phyloP scores from a whole-genome alignment of 2,329 filamentous ascomycete genomes.

The Phaeoacremonium minimum region DNA sequence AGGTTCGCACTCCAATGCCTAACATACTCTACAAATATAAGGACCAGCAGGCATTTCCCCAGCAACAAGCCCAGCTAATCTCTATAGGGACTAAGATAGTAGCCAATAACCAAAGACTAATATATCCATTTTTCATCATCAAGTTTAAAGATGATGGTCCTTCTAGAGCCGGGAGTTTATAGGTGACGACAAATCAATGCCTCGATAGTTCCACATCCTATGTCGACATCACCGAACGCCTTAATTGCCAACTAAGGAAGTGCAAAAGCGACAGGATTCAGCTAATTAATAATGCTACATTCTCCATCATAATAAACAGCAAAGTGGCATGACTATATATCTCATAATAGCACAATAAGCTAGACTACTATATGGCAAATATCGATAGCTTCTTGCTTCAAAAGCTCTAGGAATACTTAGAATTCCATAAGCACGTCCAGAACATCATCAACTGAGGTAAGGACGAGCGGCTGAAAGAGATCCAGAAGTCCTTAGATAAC shows the following conservation, averaged over 20 bases:
- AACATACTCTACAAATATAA: slow-evolving; percentile 17
- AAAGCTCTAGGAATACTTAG: slow-evolving; percentile 17
- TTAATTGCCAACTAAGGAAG: slow-evolving; percentile 12
- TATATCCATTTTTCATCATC: slow-evolving; percentile 22
- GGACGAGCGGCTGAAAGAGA: slow-evolving; percentile 17
- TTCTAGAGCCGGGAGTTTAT: slow-evolving; percentile 25
- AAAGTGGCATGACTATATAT: slow-evolving; percentile 25
- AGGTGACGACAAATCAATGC: slow-evolving; percentile 30
- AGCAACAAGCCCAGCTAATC: slow-evolving; percentile 14
- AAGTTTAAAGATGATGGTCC: slow-evolving; percentile 24
- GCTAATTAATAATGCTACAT: slow-evolving; percentile 20
- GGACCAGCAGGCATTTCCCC: slow-evolving; percentile 11
- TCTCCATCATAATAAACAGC: slow-evolving; percentile 26
- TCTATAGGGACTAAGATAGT: slow-evolving; percentile 13
- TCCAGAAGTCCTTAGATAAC: slow-evolving; percentile 14
- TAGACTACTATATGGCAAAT: slow-evolving; percentile 21
- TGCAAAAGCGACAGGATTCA: slow-evolving; percentile 12
- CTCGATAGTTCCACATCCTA: slow-evolving; percentile 23
- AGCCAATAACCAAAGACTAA: slow-evolving; percentile 11
- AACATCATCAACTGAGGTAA: slow-evolving; percentile 32
- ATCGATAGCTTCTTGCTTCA: slow-evolving; percentile 24
- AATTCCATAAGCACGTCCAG: slow-evolving; percentile 24
- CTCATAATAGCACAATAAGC: slow-evolving; percentile 26
- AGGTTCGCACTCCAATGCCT: slow-evolving; percentile 14
- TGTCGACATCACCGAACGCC: slow-evolving; percentile 20